Conservation (phyloP, 108 stramenopile species). For the Skeletonema tropicum region DNA sequence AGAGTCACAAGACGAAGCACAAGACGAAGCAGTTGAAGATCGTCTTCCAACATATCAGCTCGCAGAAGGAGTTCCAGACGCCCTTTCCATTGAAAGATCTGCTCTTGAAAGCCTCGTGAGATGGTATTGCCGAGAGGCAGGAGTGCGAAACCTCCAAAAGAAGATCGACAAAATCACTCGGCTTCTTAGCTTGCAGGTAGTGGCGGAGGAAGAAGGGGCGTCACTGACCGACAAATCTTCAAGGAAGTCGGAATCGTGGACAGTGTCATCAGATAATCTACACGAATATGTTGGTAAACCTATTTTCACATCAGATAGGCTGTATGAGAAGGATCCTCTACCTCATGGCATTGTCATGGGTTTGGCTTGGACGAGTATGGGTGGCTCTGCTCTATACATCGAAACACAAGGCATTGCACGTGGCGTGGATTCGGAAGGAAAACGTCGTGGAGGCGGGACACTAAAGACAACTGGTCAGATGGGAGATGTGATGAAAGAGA, state of each 20-base stretch:
- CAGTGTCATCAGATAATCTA: conserved; percentile 72
- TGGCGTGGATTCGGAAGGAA: conserved; percentile 68
- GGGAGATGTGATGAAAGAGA: conserved; percentile 96
- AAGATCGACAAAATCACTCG: conserved; percentile 94
- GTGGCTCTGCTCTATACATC: conserved; percentile 95
- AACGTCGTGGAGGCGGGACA: conserved; percentile 75
- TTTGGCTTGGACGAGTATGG: conserved; percentile 97
- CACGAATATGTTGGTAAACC: conserved; percentile 95
- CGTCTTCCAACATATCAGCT: conserved; percentile 47
- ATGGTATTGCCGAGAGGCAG: conserved; percentile 98
- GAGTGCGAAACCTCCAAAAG: conserved; percentile 95
- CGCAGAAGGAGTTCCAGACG: conserved; percentile 64
- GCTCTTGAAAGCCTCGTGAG: conserved; percentile 92
- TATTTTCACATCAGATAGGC: conserved; percentile 88
- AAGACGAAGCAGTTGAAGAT: background rate
- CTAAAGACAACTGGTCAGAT: conserved; percentile 94
- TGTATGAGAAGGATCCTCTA: conserved; percentile 90
- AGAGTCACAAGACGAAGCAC: conserved; percentile 18
- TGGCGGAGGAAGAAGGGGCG: conserved; percentile 85
- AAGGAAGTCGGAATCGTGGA: conserved; percentile 75
- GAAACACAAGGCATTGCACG: conserved; percentile 93
- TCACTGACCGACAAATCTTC: conserved; percentile 75
- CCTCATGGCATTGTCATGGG: conserved; percentile 98
- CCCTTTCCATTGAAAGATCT: conserved; percentile 65
- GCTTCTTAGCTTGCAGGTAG: conserved; percentile 86